phyloP scores from a whole-genome alignment of 257 asterid species.

The Salvia rosmarinus region DNA sequence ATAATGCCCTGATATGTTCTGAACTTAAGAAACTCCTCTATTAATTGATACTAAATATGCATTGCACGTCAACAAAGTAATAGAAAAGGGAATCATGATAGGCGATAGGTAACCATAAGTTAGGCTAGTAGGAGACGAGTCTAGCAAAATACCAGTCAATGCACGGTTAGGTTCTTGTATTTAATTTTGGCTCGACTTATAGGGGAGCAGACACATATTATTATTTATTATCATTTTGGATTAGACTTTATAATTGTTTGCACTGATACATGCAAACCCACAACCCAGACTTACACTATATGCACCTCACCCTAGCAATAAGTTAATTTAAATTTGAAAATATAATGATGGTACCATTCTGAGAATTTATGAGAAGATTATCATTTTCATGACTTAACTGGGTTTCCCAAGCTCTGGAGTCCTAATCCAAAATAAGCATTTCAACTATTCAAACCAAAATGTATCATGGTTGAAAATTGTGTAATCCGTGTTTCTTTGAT shows the following conservation, averaged over 20 bases:
- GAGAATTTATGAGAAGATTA: not conserved
- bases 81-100: not conserved
- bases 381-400: not conserved
- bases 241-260: slow-evolving; percentile 9
- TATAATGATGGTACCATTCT: not conserved
- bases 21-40: slow-evolving; percentile 4
- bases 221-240: not conserved
- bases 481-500: not conserved
- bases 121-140: not conserved
- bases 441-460: slow-evolving; percentile 12
- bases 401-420: slow-evolving; percentile 1
- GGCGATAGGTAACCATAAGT: not conserved
- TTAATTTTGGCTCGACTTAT: not conserved
- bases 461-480: not conserved
- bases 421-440: slow-evolving; percentile 15
- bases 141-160: not conserved
- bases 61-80: not conserved
- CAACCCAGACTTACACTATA: not conserved
- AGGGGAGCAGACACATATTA: not conserved
- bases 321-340: not conserved
- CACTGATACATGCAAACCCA: slow-evolving; percentile 1
- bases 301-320: not conserved
- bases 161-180: not conserved
- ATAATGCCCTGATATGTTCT: not conserved
- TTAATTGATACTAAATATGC: slow-evolving; percentile 9